phyloP scores from a whole-genome alignment of 768 basidiomycete species.

The Pleurotus platypus region DNA sequence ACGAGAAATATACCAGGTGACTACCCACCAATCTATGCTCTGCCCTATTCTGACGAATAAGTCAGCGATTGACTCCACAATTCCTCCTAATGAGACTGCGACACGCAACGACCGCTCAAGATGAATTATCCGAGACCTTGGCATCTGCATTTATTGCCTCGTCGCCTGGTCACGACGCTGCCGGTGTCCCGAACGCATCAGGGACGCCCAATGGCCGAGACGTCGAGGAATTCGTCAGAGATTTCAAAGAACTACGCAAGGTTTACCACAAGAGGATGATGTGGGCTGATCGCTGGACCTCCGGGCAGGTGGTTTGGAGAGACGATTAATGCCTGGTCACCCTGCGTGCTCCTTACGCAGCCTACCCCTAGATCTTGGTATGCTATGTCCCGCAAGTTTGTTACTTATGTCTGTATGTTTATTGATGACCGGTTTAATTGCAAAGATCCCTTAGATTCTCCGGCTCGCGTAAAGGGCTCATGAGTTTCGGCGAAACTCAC shows the following conservation, averaged over 20 bases:
- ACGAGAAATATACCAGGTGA: slow-evolving; percentile 82
- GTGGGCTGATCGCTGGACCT: slow-evolving; percentile 84
- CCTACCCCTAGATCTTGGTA: neutral
- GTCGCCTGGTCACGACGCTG: slow-evolving; percentile 20
- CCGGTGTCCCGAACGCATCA: slow-evolving; percentile 16
- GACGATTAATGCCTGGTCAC: slow-evolving; percentile 42
- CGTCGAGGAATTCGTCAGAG: slow-evolving; percentile 82
- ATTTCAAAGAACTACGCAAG: slow-evolving; percentile 85
- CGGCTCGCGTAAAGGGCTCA: neutral
- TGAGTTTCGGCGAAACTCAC: neutral
- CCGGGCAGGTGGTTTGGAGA: slow-evolving; percentile 83
- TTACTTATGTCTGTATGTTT: no score
- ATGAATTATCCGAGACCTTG: slow-evolving; percentile 82
- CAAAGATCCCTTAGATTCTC: neutral
- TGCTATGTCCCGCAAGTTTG: neutral
- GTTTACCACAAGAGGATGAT: slow-evolving; percentile 91
- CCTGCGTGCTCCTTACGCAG: neutral
- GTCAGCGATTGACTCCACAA: slow-evolving; percentile 77
- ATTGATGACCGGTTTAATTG: neutral
- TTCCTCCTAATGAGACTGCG: slow-evolving; percentile 86
- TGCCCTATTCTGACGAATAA: neutral
- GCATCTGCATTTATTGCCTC: slow-evolving; percentile 77
- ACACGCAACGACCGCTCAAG: slow-evolving; percentile 87
- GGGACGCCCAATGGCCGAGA: slow-evolving; percentile 46
- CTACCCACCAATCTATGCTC: slow-evolving; percentile 8